Evolutionary conservation across 805 yeast genomes (phyloP), one percentile per base, ranked within the genome.

Genomic region (Ogataea ganodermae): DNA sequence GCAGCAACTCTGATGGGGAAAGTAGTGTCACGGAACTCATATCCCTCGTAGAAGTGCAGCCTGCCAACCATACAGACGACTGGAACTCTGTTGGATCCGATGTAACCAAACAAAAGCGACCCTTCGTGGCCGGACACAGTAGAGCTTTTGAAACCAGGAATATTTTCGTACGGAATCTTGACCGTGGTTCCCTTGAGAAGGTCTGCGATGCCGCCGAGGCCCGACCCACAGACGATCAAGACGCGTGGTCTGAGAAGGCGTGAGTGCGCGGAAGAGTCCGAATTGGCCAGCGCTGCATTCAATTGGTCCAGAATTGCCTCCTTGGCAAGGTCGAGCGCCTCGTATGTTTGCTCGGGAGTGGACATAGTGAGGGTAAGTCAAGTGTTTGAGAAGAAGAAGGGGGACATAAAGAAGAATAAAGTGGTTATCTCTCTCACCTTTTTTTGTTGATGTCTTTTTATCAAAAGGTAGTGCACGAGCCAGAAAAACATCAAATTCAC

Each of bases 1-100:
- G 80, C 74, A 45, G 95, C 81, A 20, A 86, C 83, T 48, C 99
- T 77, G 14, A 92, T 74, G 0, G 97, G 97, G 64, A 89, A 86
- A 0, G 89, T 89, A 1, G 96, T 84, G 45, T 86, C 87, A 49
- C 78, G 80, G 55, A 90, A 80, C n/a, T 80, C 74, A 67, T 89
- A 85, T 1, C 99, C 99, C 67, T 92, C 99, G 62, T 92, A 92
- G 55, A 84, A 85, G 60, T 91, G 98, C 47, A 92, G 72, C 55
- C 99, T 75, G 5, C 99, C 99, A 51, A 88, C 90, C 96, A 92
- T 90, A 57, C 96, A 83, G 62, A 91, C 80, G 0, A 91, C 95
- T 0, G 96, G 92, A 1, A 85, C 86, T 31, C 73, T 73, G 35
- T 82, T 81, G 48, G 54, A 54, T 3, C 92, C 91, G 49, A 92